Evolutionary conservation across 2,329 filamentous ascomycete genomes (phyloP).

Genomic region (Tolypocladium tropicale): DNA sequence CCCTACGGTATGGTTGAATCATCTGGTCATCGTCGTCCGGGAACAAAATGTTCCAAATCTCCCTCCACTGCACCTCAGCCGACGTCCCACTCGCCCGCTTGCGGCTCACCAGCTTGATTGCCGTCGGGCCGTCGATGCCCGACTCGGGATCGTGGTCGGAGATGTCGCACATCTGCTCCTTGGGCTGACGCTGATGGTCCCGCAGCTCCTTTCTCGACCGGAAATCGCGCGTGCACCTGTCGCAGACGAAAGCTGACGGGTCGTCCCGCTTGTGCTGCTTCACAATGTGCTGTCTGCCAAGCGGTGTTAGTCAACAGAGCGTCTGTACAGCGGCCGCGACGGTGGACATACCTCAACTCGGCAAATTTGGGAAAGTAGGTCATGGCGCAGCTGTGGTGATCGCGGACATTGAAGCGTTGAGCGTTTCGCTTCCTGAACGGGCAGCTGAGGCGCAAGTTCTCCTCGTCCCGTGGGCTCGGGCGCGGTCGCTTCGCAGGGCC

Average conservation of each 20-base stretch:
- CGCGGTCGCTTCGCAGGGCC: constrained; percentile 18
- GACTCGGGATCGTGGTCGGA: constrained; percentile 28
- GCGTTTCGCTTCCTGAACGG: constrained; percentile 35
- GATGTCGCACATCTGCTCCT: constrained; percentile 31
- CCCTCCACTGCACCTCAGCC: constrained; percentile 27
- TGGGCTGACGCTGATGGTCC: constrained; percentile 27
- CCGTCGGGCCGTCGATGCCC: constrained; percentile 28
- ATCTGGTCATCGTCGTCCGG: constrained; percentile 26
- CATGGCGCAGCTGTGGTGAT: constrained; percentile 33
- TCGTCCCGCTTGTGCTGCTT: constrained; percentile 32
- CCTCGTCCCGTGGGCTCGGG: constrained; percentile 23
- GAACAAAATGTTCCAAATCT: constrained; percentile 32
- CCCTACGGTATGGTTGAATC: constrained; percentile 19
- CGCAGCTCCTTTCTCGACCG: constrained; percentile 25
- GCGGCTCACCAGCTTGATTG: constrained; percentile 27
- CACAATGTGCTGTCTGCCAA: constrained; percentile 27
- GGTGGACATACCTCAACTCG: constrained; percentile 22
- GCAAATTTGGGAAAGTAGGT: constrained; percentile 31
- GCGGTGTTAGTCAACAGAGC: constrained; percentile 5
- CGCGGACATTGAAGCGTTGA: constrained; percentile 33
- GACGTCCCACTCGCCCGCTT: constrained; percentile 28
- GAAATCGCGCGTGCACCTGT: constrained; percentile 29
- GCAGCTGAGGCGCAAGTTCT: constrained; percentile 29
- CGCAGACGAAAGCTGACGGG: constrained; percentile 28
- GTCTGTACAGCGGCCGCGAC: background rate